phyloP scores from a whole-genome alignment of 805 yeast genomes.

The Metschnikowia arizonensis region DNA sequence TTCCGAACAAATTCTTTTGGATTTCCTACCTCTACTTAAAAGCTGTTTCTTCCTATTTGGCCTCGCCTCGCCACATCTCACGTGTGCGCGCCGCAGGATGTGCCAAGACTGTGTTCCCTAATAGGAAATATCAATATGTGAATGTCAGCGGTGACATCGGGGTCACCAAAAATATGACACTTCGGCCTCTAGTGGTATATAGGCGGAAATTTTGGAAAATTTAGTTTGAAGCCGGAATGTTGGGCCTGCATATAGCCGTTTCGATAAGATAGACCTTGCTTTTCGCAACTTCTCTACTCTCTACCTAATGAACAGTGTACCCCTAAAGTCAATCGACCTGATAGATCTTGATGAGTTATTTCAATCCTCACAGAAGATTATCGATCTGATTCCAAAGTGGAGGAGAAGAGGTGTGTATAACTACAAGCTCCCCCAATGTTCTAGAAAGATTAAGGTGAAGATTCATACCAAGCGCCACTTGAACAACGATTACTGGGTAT shows the following conservation, averaged over 20 bases:
- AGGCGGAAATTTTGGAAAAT: not conserved
- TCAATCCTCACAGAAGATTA: conserved; percentile 9
- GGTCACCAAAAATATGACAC: not conserved
- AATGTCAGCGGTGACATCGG: not conserved
- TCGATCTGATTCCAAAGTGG: conserved; percentile 14
- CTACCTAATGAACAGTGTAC: conserved; percentile 14
- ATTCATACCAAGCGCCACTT: conserved; percentile 11
- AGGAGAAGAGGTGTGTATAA: conserved; percentile 10
- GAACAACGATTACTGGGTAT: conserved; percentile 19
- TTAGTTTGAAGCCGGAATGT: not conserved
- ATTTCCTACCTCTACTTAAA: not conserved
- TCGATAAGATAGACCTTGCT: not conserved
- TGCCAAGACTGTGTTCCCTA: not conserved
- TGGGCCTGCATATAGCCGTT: not conserved
- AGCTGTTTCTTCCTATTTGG: not conserved
- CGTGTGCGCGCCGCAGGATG: conserved; percentile 5
- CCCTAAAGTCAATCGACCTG: conserved; percentile 11
- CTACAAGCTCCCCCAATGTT: conserved; percentile 15
- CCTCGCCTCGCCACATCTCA: not conserved
- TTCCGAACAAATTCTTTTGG: not conserved
- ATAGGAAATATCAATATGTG: not conserved
- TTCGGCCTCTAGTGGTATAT: not conserved
- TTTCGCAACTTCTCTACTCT: not conserved
- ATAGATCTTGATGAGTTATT: conserved; percentile 13
- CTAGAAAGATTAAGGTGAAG: conserved; percentile 13